Conservation (phyloP, 495 filamentous ascomycete genomes). For the Podospora tetraspora region DNA sequence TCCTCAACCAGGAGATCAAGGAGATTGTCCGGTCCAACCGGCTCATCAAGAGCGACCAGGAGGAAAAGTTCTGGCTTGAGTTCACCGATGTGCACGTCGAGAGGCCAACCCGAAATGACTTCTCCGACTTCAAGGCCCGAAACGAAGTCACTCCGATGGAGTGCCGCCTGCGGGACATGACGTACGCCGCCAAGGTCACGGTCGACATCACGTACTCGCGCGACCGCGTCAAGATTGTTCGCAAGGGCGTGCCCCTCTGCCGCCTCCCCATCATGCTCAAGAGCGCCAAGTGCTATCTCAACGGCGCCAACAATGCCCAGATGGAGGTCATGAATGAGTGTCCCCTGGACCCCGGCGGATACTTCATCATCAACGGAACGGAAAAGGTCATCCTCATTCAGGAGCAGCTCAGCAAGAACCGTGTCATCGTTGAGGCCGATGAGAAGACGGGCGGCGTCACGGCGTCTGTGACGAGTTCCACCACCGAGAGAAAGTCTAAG, state of each 20-base stretch:
- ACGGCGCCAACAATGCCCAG: slow-evolving; percentile 69
- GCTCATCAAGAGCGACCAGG: slow-evolving; percentile 79
- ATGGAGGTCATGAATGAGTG: slow-evolving; percentile 91
- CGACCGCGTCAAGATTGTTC: slow-evolving; percentile 62
- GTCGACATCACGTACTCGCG: slow-evolving; percentile 85
- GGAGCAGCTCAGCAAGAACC: slow-evolving; percentile 97
- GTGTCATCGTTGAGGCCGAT: slow-evolving; percentile 92
- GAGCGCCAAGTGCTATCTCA: slow-evolving; percentile 84
- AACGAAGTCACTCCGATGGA: slow-evolving; percentile 82
- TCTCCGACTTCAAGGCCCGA: slow-evolving; percentile 51
- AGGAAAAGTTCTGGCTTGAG: slow-evolving; percentile 79
- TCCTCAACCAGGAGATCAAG: slow-evolving; percentile 90
- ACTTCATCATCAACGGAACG: slow-evolving; percentile 80
- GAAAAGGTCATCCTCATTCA: slow-evolving; percentile 98
- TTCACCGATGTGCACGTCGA: slow-evolving; percentile 85
- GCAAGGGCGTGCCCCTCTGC: slow-evolving; percentile 71
- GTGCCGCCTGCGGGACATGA: slow-evolving; percentile 90
- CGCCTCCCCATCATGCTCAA: slow-evolving; percentile 94
- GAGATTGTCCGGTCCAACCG: slow-evolving; percentile 90
- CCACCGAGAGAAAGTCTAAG: slow-evolving; percentile 94
- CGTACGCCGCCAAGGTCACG: slow-evolving; percentile 85
- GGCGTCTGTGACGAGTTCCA: slow-evolving; percentile 96
- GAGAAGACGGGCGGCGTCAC: slow-evolving; percentile 86
- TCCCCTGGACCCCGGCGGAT: slow-evolving; percentile 90
- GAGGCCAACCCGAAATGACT: slow-evolving; percentile 68